These are phyloP conservation scores for Saccharomycopsis schoenii DNA, from an alignment of 805 yeast species.

Conservation along the genomic window DNA sequence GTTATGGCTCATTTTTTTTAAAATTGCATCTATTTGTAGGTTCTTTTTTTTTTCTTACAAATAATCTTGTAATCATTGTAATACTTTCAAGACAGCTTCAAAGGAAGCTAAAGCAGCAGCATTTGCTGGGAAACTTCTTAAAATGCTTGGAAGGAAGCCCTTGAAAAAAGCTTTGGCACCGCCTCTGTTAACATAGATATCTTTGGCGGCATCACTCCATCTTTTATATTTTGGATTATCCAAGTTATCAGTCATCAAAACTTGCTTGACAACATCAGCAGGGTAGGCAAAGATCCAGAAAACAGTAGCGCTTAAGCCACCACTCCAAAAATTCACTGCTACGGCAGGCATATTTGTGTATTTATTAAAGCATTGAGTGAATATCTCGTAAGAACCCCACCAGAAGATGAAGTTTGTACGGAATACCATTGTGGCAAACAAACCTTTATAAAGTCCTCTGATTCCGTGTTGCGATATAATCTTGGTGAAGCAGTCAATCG, in stretches of 20 bases:
- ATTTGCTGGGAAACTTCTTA: constrained; percentile 85
- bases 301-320: constrained; percentile 77
- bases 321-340: constrained; percentile 81
- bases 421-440: constrained; percentile 78
- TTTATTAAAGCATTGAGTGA: constrained; percentile 57
- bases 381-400: constrained; percentile 89
- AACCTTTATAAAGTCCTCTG: constrained; percentile 69
- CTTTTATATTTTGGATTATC: constrained; percentile 58
- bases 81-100: constrained; percentile 63
- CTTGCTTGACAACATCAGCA: constrained; percentile 79
- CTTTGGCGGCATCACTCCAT: constrained; percentile 63
- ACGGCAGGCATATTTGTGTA: constrained; percentile 60
- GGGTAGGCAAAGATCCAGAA: constrained; percentile 91
- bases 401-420: constrained; percentile 79
- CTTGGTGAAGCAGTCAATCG: constrained; percentile 61
- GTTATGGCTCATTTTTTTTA: not conserved
- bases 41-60: not conserved
- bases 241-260: constrained; percentile 71
- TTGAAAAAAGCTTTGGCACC: constrained; percentile 55
- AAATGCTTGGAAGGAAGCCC: constrained; percentile 72
- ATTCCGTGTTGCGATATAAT: constrained; percentile 53
- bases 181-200: constrained; percentile 57
- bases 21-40: not conserved
- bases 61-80: not conserved
- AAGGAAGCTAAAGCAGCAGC: constrained; percentile 89